Percentiles rank a stretch among this genome's conserved stretches.
phyloP scores from a whole-genome alignment of 108 stramenopile species.

The Stephanodiscus minutulus region DNA sequence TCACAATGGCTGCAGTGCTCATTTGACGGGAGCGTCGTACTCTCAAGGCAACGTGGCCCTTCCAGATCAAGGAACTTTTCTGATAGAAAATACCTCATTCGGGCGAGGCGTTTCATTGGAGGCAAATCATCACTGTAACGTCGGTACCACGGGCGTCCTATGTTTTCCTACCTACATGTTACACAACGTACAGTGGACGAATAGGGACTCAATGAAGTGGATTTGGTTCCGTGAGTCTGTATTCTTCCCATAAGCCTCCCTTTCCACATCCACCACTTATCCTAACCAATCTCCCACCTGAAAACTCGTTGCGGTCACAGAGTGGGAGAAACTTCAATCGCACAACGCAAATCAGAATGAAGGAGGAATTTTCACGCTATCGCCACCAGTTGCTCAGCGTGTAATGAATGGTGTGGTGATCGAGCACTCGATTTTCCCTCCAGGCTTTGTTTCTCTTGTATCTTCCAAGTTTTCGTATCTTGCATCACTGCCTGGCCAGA shows the following conservation, averaged over 20 bases:
- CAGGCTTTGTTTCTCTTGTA: constrained; percentile 54
- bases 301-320: no score
- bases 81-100: constrained; percentile 56
- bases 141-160: constrained; percentile 57
- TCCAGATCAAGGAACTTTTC: constrained; percentile 66
- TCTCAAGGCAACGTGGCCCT: constrained; percentile 53
- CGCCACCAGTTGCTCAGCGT: constrained; percentile 40
- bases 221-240: constrained; percentile 37
- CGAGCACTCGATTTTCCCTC: constrained; percentile 51
- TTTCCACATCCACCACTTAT: no score
- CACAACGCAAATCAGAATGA: constrained; percentile 15
- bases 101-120: constrained; percentile 47
- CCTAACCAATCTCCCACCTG: no score
- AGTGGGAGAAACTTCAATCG: constrained; percentile 6
- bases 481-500: constrained; percentile 27
- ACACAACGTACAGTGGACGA: constrained; percentile 48
- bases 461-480: constrained; percentile 54
- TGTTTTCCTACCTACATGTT: constrained; percentile 61
- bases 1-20: constrained; percentile 60
- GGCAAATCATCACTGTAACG: constrained; percentile 68
- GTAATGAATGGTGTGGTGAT: constrained; percentile 25
- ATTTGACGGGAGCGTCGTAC: constrained; percentile 49
- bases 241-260: no score
- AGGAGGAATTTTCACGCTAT: constrained; percentile 58
- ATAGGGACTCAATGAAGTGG: constrained; percentile 15